Evolutionary conservation across 805 yeast genomes (phyloP), one percentile per base, ranked within the genome.

Genomic region (Lachancea sp.): DNA sequence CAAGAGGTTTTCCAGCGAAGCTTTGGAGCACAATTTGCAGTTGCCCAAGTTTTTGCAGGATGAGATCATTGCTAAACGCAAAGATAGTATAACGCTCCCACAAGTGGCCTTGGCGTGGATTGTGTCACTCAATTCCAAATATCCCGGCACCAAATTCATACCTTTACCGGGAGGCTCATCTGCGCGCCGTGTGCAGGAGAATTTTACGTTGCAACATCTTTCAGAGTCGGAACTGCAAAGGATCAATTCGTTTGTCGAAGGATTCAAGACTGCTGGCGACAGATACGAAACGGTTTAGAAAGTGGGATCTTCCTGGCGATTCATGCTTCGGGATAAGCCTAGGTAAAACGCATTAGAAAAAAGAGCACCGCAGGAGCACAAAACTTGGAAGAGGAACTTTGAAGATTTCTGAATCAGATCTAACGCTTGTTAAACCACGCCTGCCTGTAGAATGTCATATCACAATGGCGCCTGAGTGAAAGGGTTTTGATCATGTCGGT

Each of bases 151-250:
- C 20, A 70, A 66, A 47, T 71, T 86, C 36, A 58, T 89, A 38
- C 95, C 96, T 29, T 84, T 89, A 60, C 96, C 96, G 17, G 82
- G 90, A 43, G 81, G 86, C 2, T 74, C 88, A 6, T 75, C 81
- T 32, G 61, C 67, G 3, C 68, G 63, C 10, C 80, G 86, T 60
- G 78, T 83, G 15, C 69, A 71, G 38, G 84, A 78, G 58, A 89
- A 87, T 65, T 47, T 22, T 20, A 33, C 31, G 16, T 12, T 17
- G 6, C 22, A 36, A 25, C 18, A 36, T 5, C 39, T 25, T 17
- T 13, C 29, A 19, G 27, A 36, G 19, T 17, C 22, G 31, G 39
- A 25, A n/a, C 12, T 36, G 19, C 36, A 13, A 11, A 32, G 15
- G 35, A 69, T 86, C 48, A 73, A 77, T 43, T 58, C 63, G 2